Conservation (phyloP, 148 eudicot species). For the Rhododendron ferrugineum region DNA sequence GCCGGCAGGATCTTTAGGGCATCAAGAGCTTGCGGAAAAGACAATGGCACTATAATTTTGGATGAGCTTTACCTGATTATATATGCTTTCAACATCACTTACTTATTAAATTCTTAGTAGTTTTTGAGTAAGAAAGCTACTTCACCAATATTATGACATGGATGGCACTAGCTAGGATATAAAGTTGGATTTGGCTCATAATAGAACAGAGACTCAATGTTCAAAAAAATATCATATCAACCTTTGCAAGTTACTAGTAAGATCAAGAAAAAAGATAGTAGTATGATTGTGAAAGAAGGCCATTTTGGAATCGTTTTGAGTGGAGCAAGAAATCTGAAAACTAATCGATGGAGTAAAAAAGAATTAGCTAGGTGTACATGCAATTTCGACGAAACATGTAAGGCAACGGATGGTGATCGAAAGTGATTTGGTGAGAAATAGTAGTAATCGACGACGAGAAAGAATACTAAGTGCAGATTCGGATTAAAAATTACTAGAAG, state of each 20-base stretch:
- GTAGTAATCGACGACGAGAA: not conserved
- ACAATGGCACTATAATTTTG: not conserved
- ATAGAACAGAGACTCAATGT: not conserved
- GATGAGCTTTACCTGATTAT: not conserved
- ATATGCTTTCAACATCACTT: not conserved
- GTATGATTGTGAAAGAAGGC: not conserved
- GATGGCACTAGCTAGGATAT: not conserved
- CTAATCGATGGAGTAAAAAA: not conserved
- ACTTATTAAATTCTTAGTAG: not conserved
- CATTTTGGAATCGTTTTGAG: not conserved
- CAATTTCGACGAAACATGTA: too few species aligned
- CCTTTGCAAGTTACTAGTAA: not conserved
- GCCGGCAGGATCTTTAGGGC: not conserved
- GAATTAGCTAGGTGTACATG: not conserved
- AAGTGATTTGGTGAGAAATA: not conserved
- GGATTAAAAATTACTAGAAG: conserved; percentile 9
- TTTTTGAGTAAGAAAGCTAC: not conserved
- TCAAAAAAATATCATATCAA: not conserved
- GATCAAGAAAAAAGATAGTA: not conserved
- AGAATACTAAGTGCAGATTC: too few species aligned
- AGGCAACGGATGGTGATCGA: not conserved
- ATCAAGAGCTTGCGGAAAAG: not conserved
- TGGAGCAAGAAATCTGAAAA: not conserved
- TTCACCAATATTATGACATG: not conserved
- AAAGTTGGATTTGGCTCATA: not conserved